Evolutionary conservation across 306 rosid genomes (phyloP), one percentile per base, ranked within the genome.

Genomic region (Oemleria cerasiformis): DNA sequence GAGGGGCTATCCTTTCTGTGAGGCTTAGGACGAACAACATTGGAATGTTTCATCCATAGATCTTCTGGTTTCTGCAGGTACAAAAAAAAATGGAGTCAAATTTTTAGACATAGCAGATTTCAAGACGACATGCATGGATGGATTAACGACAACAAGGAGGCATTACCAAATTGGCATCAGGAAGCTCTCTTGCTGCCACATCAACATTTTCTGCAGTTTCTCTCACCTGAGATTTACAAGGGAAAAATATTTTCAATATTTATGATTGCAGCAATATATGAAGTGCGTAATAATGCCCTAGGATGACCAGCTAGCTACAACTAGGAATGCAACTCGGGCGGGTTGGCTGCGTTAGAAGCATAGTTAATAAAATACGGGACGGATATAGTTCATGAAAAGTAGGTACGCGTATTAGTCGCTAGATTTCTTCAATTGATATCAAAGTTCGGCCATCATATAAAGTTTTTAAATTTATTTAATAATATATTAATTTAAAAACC

Each of bases 21-120:
- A 79, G 99, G 99, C 79, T 94, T 94, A 40, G 99, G 92, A 6
- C 36, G 80, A 76, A 94, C 99, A 50, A 67, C 51, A 79, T 91
- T 94, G 5, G 99, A 91, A 84, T 94, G 99, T 70, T 91, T 94
- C 23, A 69, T 59, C 99, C 99, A 94, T 76, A 94, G 79, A 85
- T 94, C 99, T n/a, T 94, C 97, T 12, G 99, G 99, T 91, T 75
- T 94, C 99, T 94, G 85, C 69, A 82, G 65, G 71, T 30, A 30
- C 40, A 17, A n/a, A 50, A 69, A 79, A 79, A 40, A 21, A 1
- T 45, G 47, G 47, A 77, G 73, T 83, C 60, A 84, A 41, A 25
- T 73, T 67, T 34, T 16, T 68, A 21, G 68, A 72, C 34, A 55
- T 55, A 65, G 71, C 81, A 59, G 30, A 55, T 67, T 58, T 74